Evolutionary conservation across 306 rosid species (phyloP).

Genomic region (Ammopiptanthus mongolicus): DNA sequence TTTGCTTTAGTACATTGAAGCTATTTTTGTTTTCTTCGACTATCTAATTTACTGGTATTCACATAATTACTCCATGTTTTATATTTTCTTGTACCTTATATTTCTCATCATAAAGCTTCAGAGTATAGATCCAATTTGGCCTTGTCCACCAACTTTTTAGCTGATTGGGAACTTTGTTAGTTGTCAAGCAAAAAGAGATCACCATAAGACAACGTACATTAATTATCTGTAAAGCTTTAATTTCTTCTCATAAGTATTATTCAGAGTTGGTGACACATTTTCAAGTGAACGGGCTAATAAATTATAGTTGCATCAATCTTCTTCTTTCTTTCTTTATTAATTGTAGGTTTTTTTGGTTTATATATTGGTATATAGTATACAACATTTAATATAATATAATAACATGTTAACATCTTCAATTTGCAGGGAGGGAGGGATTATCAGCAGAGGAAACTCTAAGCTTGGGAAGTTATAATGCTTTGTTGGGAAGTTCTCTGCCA

Average conservation of each 20-base stretch:
- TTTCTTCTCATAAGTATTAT: not conserved
- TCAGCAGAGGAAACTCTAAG: conserved; percentile 58
- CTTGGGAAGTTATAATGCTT: conserved; percentile 61
- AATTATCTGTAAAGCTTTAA: not conserved
- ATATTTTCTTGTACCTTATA: not conserved
- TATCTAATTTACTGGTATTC: no score
- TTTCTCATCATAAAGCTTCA: not conserved
- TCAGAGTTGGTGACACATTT: not conserved
- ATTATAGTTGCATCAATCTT: not conserved
- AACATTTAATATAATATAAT: no score
- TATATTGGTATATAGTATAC: not conserved
- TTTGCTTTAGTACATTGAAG: not conserved
- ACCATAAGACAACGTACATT: not conserved
- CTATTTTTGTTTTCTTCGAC: no score
- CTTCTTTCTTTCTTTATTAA: not conserved
- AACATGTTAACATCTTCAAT: not conserved
- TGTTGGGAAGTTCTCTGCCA: conserved; percentile 56
- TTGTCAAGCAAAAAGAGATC: not conserved
- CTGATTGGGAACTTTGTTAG: not conserved
- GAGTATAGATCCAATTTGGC: not conserved
- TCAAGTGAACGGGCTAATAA: not conserved
- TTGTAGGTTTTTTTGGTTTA: not conserved
- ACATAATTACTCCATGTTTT: not conserved
- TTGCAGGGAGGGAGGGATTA: conserved; percentile 61
- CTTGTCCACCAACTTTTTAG: not conserved